Evolutionary conservation across 2,329 filamentous ascomycete genomes (phyloP).

Genomic region (Catunica adiposa): DNA sequence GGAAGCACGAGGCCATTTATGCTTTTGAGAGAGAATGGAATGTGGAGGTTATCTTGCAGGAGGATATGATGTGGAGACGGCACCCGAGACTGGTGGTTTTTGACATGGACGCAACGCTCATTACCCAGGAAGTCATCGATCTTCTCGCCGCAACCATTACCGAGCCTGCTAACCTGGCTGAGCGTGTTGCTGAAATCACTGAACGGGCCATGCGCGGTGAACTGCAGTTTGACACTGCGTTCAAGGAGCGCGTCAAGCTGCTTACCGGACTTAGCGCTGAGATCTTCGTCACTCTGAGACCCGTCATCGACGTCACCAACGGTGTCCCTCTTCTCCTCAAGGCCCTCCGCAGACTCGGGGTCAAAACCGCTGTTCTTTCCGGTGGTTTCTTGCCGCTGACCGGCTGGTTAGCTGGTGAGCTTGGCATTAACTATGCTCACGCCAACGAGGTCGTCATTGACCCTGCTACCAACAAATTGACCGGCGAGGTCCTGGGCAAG

Average conservation of each 20-base stretch:
- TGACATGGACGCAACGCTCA: conserved; percentile 97
- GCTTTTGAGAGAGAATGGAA: conserved; percentile 81
- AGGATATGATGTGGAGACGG: conserved; percentile 54
- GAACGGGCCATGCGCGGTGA: conserved; percentile 91
- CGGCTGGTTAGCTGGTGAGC: conserved; percentile 61
- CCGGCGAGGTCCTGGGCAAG: conserved; percentile 52
- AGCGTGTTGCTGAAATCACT: conserved; percentile 74
- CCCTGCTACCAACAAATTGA: conserved; percentile 38
- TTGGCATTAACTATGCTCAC: conserved; percentile 75
- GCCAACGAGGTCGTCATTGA: conserved; percentile 69
- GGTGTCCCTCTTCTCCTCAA: conserved; percentile 61
- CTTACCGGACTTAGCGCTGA: conserved; percentile 64
- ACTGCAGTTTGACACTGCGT: conserved; percentile 73
- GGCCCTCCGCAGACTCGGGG: conserved; percentile 60
- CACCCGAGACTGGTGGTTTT: conserved; percentile 84
- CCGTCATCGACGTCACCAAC: conserved; percentile 61
- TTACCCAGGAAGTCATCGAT: conserved; percentile 95
- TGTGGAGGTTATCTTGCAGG: conserved; percentile 65
- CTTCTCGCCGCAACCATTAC: conserved; percentile 69
- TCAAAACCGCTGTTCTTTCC: conserved; percentile 78
- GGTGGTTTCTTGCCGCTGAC: conserved; percentile 87
- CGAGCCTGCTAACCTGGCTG: conserved; percentile 54
- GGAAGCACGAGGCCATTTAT: conserved; percentile 67
- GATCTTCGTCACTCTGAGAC: conserved; percentile 63
- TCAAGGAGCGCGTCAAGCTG: conserved; percentile 64